These are phyloP conservation scores for Oligophagozyma castellii DNA, from an alignment of 1,139 yeast genomes.

Conservation along the genomic window DNA sequence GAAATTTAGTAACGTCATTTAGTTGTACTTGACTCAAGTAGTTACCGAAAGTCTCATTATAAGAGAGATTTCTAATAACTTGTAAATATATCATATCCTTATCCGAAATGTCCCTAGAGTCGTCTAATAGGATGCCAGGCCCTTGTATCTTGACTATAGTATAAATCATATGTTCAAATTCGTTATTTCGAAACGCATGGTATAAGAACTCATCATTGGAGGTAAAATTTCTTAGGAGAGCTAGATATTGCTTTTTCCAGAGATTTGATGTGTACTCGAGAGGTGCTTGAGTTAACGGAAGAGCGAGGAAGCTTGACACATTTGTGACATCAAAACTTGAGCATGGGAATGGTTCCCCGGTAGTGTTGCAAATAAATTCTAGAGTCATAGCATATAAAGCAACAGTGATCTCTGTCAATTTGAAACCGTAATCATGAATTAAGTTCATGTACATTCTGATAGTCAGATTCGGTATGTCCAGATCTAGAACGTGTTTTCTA, in stretches of 20 bases:
- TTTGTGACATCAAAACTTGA: constrained; percentile 9
- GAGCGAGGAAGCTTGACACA: constrained; percentile 10
- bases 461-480: neutral
- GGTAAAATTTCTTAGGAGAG: constrained; percentile 12
- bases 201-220: constrained; percentile 20
- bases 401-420: constrained; percentile 2
- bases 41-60: constrained; percentile 28
- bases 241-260: too few relatives aligned
- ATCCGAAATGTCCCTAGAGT: constrained; percentile 4
- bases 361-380: constrained; percentile 11
- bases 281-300: constrained; percentile 8
- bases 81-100: constrained; percentile 13
- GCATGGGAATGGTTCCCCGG: constrained; percentile 3
- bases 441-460: neutral
- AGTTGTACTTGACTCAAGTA: constrained; percentile 19
- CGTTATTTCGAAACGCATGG: constrained; percentile 13
- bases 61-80: constrained; percentile 13
- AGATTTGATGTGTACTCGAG: constrained; percentile 7
- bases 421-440: neutral
- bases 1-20: constrained; percentile 9
- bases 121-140: neutral
- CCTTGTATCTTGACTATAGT: constrained; percentile 9
- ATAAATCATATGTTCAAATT: constrained; percentile 8
- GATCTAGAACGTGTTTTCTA: constrained; percentile 9
- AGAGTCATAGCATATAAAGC: constrained; percentile 10